A percentile compares a stretch with the other conserved stretches of the same genome.
phyloP scores from a whole-genome alignment of 129 eudicot species.

The Tagetes patula region DNA sequence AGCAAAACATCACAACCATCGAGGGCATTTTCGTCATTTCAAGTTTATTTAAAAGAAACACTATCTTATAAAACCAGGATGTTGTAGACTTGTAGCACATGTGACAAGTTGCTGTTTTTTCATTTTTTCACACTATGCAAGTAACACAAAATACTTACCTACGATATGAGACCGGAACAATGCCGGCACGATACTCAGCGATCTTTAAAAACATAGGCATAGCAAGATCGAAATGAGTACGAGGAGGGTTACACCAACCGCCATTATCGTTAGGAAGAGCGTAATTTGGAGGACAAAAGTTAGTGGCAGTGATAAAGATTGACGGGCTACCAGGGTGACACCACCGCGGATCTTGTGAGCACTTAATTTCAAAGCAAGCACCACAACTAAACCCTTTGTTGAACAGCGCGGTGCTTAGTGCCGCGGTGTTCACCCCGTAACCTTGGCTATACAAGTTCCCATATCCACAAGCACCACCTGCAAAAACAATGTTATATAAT shows the following conservation, averaged over 20 bases:
- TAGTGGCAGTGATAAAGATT: constrained; percentile 73
- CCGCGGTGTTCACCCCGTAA: constrained; percentile 75
- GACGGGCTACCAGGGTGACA: constrained; percentile 86
- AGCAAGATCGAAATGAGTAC: constrained; percentile 82
- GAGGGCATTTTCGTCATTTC: constrained; percentile 27
- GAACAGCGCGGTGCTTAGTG: constrained; percentile 76
- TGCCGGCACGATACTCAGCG: constrained; percentile 75
- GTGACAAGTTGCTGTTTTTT: too few species aligned
- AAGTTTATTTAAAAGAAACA: too few species aligned
- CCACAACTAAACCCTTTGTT: constrained; percentile 78
- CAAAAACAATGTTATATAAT: not conserved
- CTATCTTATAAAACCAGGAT: too few species aligned
- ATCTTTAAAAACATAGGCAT: constrained; percentile 78
- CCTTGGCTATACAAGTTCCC: constrained; percentile 84
- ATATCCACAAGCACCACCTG: constrained; percentile 87
- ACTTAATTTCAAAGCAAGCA: constrained; percentile 74
- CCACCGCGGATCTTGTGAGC: constrained; percentile 58
- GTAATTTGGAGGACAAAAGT: constrained; percentile 77
- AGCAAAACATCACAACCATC: constrained; percentile 5
- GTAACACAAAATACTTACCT: constrained; percentile 28
- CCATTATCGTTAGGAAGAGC: constrained; percentile 66
- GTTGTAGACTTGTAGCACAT: too few species aligned
- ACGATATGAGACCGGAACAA: constrained; percentile 71
- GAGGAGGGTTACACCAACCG: constrained; percentile 96
- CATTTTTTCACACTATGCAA: too few species aligned